These are phyloP conservation scores for Fusarium secorum DNA, from an alignment of 2,329 filamentous ascomycete species.

Conservation along the genomic window DNA sequence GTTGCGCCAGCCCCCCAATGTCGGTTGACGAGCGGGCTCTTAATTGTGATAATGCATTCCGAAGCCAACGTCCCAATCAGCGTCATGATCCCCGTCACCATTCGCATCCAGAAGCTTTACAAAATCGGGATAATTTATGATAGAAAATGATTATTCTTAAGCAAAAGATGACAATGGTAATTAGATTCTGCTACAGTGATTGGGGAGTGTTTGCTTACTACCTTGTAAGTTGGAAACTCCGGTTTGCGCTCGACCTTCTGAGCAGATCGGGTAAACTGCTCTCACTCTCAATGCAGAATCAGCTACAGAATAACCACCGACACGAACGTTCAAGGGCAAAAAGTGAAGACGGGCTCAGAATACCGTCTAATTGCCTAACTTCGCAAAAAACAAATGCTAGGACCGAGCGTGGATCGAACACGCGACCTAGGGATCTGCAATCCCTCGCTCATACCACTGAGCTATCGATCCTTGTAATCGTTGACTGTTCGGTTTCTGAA, in stretches of 20 bases:
- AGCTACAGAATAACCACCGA: neutral
- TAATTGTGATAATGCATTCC: neutral
- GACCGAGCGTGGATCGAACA: slow-evolving; percentile 3
- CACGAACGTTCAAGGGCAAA: neutral
- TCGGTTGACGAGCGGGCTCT: no score
- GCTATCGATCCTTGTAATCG: slow-evolving; percentile 1
- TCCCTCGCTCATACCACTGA: slow-evolving; percentile 14
- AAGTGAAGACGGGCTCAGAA: no score
- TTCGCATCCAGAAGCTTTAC: neutral
- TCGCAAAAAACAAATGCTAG: accelerated
- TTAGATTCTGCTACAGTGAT: no score
- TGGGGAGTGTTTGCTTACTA: accelerated
- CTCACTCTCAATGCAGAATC: neutral
- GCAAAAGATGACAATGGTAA: accelerated
- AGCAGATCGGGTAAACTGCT: no score
- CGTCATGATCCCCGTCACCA: neutral
- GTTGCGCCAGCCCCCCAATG: slow-evolving; percentile 5
- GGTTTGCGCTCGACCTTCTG: accelerated
- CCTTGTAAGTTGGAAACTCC: no score
- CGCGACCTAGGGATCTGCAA: slow-evolving; percentile 11
- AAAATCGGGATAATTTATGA: neutral
- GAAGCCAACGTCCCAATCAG: no score
- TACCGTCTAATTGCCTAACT: accelerated
- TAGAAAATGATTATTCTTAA: neutral
- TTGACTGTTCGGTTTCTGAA: accelerated